Evolutionary conservation across 192 early-diverging fungal genomes (phyloP), one percentile per base, ranked within the genome.

Genomic region (Entrophospora sp.): DNA sequence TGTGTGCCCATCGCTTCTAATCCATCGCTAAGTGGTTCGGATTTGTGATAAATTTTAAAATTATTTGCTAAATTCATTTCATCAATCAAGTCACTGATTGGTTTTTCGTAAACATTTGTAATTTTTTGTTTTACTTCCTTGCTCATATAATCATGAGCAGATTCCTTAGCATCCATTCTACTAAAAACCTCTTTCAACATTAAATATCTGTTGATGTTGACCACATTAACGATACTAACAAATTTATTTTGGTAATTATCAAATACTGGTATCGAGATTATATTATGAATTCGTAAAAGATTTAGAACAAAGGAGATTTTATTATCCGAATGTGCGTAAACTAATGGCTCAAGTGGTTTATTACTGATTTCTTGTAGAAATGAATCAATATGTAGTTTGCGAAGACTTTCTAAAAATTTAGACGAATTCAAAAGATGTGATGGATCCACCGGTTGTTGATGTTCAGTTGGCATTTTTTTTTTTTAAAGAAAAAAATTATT

Each of bases 221-320:
- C 4, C 7, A 56, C 28, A 30, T 56, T 56, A 24, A 56, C 24
- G 3, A 56, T 56, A 5, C 22, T 34, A 7, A 56, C 53, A 24
- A 56, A 56, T 34, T 30, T 56, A 10, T 24, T 24, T 32, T 32
- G 20, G 4, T 30, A 5, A 6, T 22, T 18, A 34, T 56, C 28
- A 30, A 28, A 56, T 4, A 56, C 24, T 32, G 53, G 53, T 13
- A 56, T 5, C 4, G 14, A 20, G 28, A 56, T 34, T 3, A 56
- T 30, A 56, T 56, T 34, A 56, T 56, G 53, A 48, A n/a, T 48
- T n/a, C 45, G 45, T 5, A 48, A 48, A 5, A 18, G 45, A n/a
- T 7, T 20, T 9, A 48, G 7, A 9, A 20, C 45, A 9, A 48
- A 48, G 45, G 45, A 48, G 20, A 48, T 48, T 20, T 9, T 7